Evolutionary conservation across 768 basidiomycete species (phyloP).

Genomic region (Amanita fuliginea): DNA sequence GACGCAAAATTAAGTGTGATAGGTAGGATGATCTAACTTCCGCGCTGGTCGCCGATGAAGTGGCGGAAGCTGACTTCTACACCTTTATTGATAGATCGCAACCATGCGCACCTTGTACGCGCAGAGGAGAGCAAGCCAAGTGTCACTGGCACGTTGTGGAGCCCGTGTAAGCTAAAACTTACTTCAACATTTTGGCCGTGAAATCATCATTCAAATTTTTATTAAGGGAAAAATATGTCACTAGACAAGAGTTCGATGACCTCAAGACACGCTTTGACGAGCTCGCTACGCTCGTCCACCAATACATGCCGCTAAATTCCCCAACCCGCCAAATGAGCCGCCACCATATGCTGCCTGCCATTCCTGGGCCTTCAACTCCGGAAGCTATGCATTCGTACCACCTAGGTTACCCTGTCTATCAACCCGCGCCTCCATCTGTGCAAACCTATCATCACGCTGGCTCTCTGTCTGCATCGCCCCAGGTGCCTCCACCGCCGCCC

Average conservation of each 20-base stretch:
- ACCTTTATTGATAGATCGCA: conserved; percentile 39
- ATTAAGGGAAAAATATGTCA: conserved; percentile 69
- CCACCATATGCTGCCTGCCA: conserved; percentile 10
- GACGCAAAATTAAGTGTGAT: conserved; percentile 84
- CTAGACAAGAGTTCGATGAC: conserved; percentile 66
- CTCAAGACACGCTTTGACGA: conserved; percentile 55
- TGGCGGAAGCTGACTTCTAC: conserved; percentile 14
- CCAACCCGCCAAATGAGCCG: conserved; percentile 22
- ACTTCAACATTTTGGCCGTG: conserved; percentile 8
- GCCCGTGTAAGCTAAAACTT: conserved; percentile 50
- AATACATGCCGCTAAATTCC: conserved; percentile 24
- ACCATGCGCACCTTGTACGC: conserved; percentile 72
- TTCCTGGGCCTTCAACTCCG: conserved; percentile 17
- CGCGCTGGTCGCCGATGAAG: conserved; percentile 6
- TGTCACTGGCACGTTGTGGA: conserved; percentile 82
- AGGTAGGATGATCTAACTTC: conserved; percentile 36
- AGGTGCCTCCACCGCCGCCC: conserved; percentile 16
- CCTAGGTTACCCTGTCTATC: conserved; percentile 18
- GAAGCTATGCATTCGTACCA: conserved; percentile 22
- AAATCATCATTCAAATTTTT: conserved; percentile 4
- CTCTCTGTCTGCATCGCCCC: conserved; percentile 8
- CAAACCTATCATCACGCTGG: conserved; percentile 16
- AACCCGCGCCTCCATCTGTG: conserved; percentile 19
- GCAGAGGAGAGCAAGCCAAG: conserved; percentile 68
- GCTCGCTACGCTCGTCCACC: conserved; percentile 45